Percentiles rank a stretch among this genome's conserved stretches.
phyloP scores from a whole-genome alignment of 345 rosid genomes.

The Citrus hindsii region DNA sequence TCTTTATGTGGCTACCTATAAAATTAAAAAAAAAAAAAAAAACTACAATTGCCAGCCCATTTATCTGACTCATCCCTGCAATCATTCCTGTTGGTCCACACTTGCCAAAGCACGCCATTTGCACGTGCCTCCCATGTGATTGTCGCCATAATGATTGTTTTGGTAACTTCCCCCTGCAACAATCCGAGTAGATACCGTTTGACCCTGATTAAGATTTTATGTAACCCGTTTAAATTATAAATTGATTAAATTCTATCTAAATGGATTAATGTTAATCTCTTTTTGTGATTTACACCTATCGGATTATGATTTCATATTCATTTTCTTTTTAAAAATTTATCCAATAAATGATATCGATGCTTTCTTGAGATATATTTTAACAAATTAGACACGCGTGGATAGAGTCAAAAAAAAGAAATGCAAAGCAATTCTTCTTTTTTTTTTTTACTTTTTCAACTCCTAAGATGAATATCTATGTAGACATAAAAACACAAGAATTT shows the following conservation, averaged over 20 bases:
- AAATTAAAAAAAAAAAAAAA: too few species aligned
- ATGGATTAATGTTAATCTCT: not conserved
- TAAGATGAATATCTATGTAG: too few species aligned
- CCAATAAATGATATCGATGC: not conserved
- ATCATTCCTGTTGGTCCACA: not conserved
- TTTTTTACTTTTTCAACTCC: too few species aligned
- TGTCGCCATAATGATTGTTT: not conserved
- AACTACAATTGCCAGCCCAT: not conserved
- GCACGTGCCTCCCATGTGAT: not conserved
- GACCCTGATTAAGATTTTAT: not conserved
- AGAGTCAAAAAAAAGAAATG: too few species aligned
- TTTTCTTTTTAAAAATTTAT: not conserved
- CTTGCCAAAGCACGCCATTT: not conserved
- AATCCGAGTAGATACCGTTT: not conserved
- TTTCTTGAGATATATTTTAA: too few species aligned
- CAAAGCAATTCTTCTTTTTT: too few species aligned
- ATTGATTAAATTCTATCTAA: not conserved
- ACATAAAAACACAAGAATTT: too few species aligned
- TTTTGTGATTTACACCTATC: not conserved
- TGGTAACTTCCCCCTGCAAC: not conserved
- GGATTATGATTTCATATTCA: not conserved
- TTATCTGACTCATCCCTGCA: too few species aligned
- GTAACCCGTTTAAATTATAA: not conserved
- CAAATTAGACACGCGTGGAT: too few species aligned
- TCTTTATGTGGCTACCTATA: not conserved